These are phyloP conservation scores for Hypoxylon crocopeplum DNA, from an alignment of 495 filamentous ascomycete genomes.

Conservation along the genomic window DNA sequence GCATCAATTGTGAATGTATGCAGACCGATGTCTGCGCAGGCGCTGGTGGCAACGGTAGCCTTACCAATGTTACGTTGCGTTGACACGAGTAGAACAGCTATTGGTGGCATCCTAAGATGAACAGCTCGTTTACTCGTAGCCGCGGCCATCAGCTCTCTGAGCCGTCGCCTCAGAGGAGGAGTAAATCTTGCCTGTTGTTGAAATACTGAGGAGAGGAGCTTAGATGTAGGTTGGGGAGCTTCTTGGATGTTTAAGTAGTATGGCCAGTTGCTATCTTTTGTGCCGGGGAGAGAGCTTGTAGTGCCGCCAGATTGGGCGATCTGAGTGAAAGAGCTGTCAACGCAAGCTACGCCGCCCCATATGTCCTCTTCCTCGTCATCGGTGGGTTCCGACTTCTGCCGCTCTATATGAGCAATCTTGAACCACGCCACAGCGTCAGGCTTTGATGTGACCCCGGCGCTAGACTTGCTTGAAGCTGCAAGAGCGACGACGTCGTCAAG, in stretches of 20 bases:
- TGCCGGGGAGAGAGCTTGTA: slow-evolving; percentile 76
- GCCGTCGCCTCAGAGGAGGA: slow-evolving; percentile 72
- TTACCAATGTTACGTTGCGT: slow-evolving; percentile 95
- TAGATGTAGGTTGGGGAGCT: slow-evolving; percentile 46
- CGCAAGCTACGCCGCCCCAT: slow-evolving; percentile 83
- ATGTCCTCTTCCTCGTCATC: slow-evolving; percentile 61
- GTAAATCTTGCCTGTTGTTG: slow-evolving; percentile 54
- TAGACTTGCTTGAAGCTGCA: slow-evolving; percentile 41
- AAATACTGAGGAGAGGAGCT: slow-evolving; percentile 47
- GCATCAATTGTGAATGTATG: slow-evolving; percentile 90
- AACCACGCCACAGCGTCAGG: slow-evolving; percentile 85
- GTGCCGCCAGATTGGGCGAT: slow-evolving; percentile 89
- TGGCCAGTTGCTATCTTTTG: slow-evolving; percentile 77
- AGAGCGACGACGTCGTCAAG: slow-evolving; percentile 68
- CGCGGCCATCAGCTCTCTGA: slow-evolving; percentile 85
- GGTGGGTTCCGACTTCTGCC: slow-evolving; percentile 60
- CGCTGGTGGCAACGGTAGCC: slow-evolving; percentile 72
- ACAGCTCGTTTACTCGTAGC: slow-evolving; percentile 88
- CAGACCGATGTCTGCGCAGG: slow-evolving; percentile 85
- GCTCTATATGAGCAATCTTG: slow-evolving; percentile 74
- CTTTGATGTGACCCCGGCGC: slow-evolving; percentile 36
- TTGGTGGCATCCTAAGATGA: slow-evolving; percentile 82
- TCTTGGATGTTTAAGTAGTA: slow-evolving; percentile 82
- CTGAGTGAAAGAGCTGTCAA: slow-evolving; percentile 82
- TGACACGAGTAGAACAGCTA: slow-evolving; percentile 85